Base-by-base conservation (phyloP, 1,139 yeast species). In the Wickerhamomyces sp. region DNA sequence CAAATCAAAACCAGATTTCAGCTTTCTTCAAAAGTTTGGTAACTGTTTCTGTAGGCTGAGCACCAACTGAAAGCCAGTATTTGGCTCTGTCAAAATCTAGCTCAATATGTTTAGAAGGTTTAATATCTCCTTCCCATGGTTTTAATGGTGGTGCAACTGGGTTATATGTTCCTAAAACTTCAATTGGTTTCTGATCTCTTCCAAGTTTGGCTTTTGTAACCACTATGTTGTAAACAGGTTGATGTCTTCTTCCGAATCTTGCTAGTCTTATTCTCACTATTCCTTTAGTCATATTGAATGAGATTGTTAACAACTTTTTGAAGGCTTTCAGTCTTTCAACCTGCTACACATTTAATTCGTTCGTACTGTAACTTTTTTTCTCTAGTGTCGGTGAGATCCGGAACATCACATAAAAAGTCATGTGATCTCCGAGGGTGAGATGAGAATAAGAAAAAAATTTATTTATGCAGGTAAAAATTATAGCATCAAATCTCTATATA, bases 21-120 rank as follows among this genome's bases (percentile, higher is more conserved):
- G 89, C 89, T 64, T 87, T 88, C 60, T 83, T 84, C 63, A 93
- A 78, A 50, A 93, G 69, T 56, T 81, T 81, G 6, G 81, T 77
- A 11, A 91, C 95, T 6, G 94, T 73, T 39, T 86, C 91, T 33
- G 94, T 82, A 6, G 96, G 95, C 63, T 87, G 95, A 1, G 98
- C 99, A n/a, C 99, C 99, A 14, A 89, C 96, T 60, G 97, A 96
- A 39, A 93, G 71, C 99, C 99, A 93, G 68, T 93, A 94, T 65
- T 89, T 89, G n/a, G 96, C 81, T 56, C 97, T 79, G 54, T 82
- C 81, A 62, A 93, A 89, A 63, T 93, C 98, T 40, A 93, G 71
- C 55, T 81, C 78, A 36, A 93, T 78, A 56, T 90, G 90, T 63
- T 93, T 93, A 45, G 77, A 74, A 26, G 94, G 89, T 53, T 76